Percentiles rank a stretch among this genome's conserved stretches.
Evolutionary conservation across 2,329 filamentous ascomycete genomes (phyloP).

Genomic region (Leptographium wingfieldii): DNA sequence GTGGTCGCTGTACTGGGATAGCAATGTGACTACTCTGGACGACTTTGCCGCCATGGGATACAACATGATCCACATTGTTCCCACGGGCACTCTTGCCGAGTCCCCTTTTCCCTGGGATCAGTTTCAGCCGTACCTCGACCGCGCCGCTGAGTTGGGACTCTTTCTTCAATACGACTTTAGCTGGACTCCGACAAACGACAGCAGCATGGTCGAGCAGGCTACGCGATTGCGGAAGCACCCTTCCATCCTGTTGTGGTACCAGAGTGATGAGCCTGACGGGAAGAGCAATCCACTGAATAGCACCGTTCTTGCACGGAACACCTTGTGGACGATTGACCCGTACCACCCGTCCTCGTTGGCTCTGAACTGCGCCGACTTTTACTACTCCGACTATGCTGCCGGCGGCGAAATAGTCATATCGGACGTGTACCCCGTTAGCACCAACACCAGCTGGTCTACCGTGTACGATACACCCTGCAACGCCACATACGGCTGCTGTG

Average conservation of each 20-base stretch:
- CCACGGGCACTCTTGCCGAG: not conserved
- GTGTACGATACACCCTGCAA: not conserved
- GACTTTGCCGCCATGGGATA: conserved; percentile 1
- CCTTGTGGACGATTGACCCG: not conserved
- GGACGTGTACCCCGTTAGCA: not conserved
- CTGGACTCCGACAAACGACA: not conserved
- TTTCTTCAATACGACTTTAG: not conserved
- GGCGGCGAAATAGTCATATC: not conserved
- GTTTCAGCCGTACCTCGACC: conserved; percentile 1
- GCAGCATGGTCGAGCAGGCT: not conserved
- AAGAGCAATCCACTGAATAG: not conserved
- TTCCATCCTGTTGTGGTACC: not conserved
- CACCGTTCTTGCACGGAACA: not conserved
- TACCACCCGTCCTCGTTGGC: conserved; percentile 1
- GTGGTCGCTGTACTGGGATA: not conserved
- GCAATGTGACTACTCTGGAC: not conserved
- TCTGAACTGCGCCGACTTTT: conserved; percentile 1
- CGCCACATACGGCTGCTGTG: conserved; percentile 1
- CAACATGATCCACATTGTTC: not conserved
- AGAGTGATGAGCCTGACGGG: conserved; percentile 1
- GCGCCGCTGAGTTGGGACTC: not conserved
- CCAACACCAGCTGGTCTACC: conserved; percentile 1
- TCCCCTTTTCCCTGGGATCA: not conserved
- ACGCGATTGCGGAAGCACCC: not conserved
- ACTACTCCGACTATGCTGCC: not conserved